Conservation (phyloP, 306 rosid species). For the Morella rubra region DNA sequence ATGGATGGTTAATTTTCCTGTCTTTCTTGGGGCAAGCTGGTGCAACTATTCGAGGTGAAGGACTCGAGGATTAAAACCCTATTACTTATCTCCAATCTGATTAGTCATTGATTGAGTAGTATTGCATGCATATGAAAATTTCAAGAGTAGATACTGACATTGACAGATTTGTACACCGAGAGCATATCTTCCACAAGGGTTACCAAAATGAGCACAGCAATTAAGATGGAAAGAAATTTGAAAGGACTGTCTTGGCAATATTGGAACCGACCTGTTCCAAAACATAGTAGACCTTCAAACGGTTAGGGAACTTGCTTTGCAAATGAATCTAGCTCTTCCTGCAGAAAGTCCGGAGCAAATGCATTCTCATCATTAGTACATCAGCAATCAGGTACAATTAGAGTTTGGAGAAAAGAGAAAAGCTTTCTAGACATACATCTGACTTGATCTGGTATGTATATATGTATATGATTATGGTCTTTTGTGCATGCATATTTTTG, state of each 20-base stretch:
- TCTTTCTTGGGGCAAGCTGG: background rate
- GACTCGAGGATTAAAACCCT: no score
- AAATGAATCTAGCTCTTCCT: slow-evolving; percentile 46
- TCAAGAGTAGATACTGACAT: no score
- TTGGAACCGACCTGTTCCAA: slow-evolving; percentile 41
- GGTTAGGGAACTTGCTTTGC: slow-evolving; percentile 28
- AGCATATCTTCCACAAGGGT: background rate
- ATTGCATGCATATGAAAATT: no score
- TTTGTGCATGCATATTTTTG: background rate
- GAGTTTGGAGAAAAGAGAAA: background rate
- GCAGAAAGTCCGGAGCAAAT: slow-evolving; percentile 19
- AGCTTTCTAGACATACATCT: background rate
- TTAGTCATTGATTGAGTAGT: no score
- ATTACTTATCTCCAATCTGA: no score
- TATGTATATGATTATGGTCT: no score
- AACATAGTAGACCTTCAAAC: slow-evolving; percentile 45
- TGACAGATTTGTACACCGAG: background rate
- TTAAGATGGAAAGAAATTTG: background rate
- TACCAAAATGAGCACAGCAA: background rate
- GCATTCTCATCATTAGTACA: background rate
- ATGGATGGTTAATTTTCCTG: background rate
- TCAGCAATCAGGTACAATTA: no score
- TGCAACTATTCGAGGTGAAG: background rate
- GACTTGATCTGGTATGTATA: no score
- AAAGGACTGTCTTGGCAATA: background rate